Evolutionary conservation across 805 yeast genomes (phyloP).

Genomic region (Candida silvicultrix): DNA sequence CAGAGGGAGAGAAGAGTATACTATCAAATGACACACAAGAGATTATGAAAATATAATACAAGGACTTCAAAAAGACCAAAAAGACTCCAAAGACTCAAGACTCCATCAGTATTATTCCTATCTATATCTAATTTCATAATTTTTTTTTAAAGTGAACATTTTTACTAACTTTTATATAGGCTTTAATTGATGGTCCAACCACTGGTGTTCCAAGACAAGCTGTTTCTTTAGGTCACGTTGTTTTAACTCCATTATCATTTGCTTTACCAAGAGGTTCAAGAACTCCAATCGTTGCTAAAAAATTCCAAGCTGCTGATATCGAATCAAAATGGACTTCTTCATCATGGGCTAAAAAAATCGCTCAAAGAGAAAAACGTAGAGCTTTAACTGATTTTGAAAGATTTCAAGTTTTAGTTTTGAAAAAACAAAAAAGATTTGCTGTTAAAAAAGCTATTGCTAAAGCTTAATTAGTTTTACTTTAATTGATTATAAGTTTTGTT

Average conservation of each 20-base stretch:
- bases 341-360: constrained; percentile 97
- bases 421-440: constrained; percentile 95
- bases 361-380: constrained; percentile 90
- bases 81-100: too few species aligned
- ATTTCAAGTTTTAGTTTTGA: constrained; percentile 97
- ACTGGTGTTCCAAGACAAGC: constrained; percentile 89
- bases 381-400: constrained; percentile 96
- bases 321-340: constrained; percentile 88
- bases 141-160: too few species aligned
- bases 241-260: constrained; percentile 87
- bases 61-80: too few species aligned
- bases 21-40: too few species aligned
- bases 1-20: too few species aligned
- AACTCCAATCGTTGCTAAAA: constrained; percentile 79
- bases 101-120: too few species aligned
- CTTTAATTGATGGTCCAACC: constrained; percentile 94
- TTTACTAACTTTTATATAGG: constrained; percentile 39
- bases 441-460: constrained; percentile 95
- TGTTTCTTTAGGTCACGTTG: constrained; percentile 77
- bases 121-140: too few species aligned
- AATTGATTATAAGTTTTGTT: constrained; percentile 17
- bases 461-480: constrained; percentile 53
- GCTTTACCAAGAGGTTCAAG: constrained; percentile 94
- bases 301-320: constrained; percentile 88
- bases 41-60: too few species aligned